Base-by-base conservation (phyloP, 2,329 filamentous ascomycete species). In the Bipolaris cookei region DNA sequence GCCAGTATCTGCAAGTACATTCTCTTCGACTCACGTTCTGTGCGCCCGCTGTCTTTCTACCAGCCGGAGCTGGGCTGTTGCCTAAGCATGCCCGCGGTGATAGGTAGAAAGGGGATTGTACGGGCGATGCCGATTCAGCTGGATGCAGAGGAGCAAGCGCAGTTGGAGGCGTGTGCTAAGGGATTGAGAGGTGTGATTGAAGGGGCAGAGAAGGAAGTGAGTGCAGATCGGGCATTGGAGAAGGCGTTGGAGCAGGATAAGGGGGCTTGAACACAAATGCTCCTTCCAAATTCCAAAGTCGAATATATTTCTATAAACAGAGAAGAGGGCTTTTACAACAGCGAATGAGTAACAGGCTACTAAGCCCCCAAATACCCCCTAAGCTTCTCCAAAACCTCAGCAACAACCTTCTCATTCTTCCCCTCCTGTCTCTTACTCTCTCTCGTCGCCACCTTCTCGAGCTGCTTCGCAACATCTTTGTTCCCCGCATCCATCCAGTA, bases 361-460 rank as follows among this genome's bases (percentile, higher is more conserved):
- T 59, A 56, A 30, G 42, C 34, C n/a, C 57, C 51, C 38, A 59
- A 43, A 41, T 59, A 42, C 2, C 43, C 41, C 51, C 56, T 61
- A 45, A 70, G 55, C 55, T 51, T 61, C 16, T 58, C 63, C 59
- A 67, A 46, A 18, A 62, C 59, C n/a, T 51, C 59, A 5, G 32
- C 56, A 39, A 70, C 58, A 32, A 67, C 58, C 59, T 69, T 67
- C 48, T 69, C 67, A 76, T 98, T 99, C 6, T 82, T 81, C n/a
- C 88, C 85, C 69, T 97, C 97, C 71, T 93, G 94, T 30, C 95
- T 86, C 80, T 95, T 97, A 7, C 92, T 92, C 82, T 99, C 95
- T 55, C 94, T 86, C 14, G 94, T 75, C 3, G 67, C 4, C 86
- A 86, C 93, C 79, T 89, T 90, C 55, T 75, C 76, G 79, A 93